phyloP scores from a whole-genome alignment of 1,284 basidiomycete genomes.

The Moesziomyces antarcticus region DNA sequence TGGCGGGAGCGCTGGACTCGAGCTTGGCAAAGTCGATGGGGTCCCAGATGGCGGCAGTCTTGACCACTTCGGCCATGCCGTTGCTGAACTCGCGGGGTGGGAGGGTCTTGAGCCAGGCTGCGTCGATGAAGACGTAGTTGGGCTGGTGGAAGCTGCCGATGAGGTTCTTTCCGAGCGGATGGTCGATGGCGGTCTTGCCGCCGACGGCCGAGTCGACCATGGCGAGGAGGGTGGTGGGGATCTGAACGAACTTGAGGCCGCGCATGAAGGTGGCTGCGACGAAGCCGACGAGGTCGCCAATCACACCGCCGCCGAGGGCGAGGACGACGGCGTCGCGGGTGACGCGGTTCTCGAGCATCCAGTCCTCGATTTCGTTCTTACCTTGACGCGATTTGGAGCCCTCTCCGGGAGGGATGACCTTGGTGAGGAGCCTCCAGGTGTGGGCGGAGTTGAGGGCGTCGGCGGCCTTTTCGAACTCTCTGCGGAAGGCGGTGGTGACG shows the following conservation, averaged over 20 bases:
- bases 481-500: constrained; percentile 67
- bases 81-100: constrained; percentile 94
- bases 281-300: constrained; percentile 93
- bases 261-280: constrained; percentile 86
- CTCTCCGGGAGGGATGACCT: constrained; percentile 89
- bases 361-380: constrained; percentile 95
- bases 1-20: constrained; percentile 60
- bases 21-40: constrained; percentile 66
- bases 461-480: constrained; percentile 57
- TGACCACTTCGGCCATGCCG: constrained; percentile 98
- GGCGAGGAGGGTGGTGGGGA: constrained; percentile 93
- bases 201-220: constrained; percentile 99
- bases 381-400: constrained; percentile 89
- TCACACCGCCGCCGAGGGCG: constrained; percentile 94
- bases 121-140: constrained; percentile 95
- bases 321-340: constrained; percentile 93
- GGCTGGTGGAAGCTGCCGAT: constrained; percentile 99
- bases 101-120: constrained; percentile 92
- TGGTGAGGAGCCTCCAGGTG: constrained; percentile 78
- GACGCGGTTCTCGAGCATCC: constrained; percentile 85
- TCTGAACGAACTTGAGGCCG: constrained; percentile 90
- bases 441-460: constrained; percentile 58
- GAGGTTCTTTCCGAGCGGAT: constrained; percentile 94
- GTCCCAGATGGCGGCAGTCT: constrained; percentile 68
- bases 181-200: constrained; percentile 98